These are phyloP conservation scores for Ustilago loliicola DNA, from an alignment of 1,284 basidiomycete genomes.

Conservation along the genomic window DNA sequence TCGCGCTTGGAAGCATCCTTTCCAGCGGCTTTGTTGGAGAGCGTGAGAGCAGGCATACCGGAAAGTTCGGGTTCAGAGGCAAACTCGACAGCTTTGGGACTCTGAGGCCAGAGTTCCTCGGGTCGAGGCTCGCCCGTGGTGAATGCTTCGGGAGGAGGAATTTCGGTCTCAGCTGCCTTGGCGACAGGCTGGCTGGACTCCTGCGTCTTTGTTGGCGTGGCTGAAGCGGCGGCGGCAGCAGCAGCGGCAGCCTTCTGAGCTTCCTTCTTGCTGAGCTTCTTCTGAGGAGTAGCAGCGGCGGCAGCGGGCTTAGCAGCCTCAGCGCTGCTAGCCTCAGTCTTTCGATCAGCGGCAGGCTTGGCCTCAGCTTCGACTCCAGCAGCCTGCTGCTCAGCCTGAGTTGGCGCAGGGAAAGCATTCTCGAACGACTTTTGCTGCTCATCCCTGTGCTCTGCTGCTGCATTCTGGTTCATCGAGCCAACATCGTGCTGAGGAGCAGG, in stretches of 20 bases:
- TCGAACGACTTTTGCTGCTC: slow-evolving; percentile 49
- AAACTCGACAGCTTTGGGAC: slow-evolving; percentile 63
- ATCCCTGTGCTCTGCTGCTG: slow-evolving; percentile 20
- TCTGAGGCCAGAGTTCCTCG: slow-evolving; percentile 63
- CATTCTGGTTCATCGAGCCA: slow-evolving; percentile 7
- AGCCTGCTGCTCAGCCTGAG: slow-evolving; percentile 3
- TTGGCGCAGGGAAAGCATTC: slow-evolving; percentile 40
- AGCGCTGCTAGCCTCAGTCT: slow-evolving; percentile 1
- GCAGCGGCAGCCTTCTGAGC: slow-evolving; percentile 32
- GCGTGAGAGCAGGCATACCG: slow-evolving; percentile 33
- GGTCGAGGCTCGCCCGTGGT: slow-evolving; percentile 45
- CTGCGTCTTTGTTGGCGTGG: slow-evolving; percentile 13
- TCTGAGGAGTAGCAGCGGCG: slow-evolving; percentile 24
- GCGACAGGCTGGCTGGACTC: slow-evolving; percentile 11
- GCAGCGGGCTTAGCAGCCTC: slow-evolving; percentile 7
- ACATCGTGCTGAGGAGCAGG: slow-evolving; percentile 41
- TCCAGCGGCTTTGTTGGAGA: slow-evolving; percentile 24
- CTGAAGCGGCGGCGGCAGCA: slow-evolving; percentile 18
- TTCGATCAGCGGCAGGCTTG: background rate
- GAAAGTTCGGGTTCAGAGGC: slow-evolving; percentile 58
- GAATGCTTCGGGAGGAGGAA: slow-evolving; percentile 35
- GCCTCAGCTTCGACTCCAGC: slow-evolving; percentile 4
- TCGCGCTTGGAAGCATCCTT: slow-evolving; percentile 41
- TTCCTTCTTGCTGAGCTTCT: slow-evolving; percentile 37
- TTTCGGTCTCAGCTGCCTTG: slow-evolving; percentile 22